These are phyloP conservation scores for Pilatotrama ljubarskyi DNA, from an alignment of 768 basidiomycete genomes.

Conservation along the genomic window DNA sequence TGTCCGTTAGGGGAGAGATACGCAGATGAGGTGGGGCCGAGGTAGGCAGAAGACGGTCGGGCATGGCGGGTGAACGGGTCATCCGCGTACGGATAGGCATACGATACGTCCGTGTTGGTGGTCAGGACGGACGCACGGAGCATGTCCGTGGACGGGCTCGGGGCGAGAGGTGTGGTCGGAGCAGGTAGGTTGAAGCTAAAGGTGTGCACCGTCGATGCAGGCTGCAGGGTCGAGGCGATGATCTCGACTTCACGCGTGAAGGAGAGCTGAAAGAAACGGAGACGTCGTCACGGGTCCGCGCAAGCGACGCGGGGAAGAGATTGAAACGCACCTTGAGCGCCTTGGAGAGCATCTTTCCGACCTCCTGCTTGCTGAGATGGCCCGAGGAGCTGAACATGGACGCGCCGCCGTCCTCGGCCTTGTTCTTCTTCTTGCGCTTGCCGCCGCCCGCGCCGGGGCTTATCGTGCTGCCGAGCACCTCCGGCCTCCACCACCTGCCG, in stretches of 20 bases:
- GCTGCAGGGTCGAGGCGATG: slow-evolving; percentile 92
- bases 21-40: slow-evolving; percentile 57
- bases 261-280: slow-evolving; percentile 57
- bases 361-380: slow-evolving; percentile 81
- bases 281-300: slow-evolving; percentile 4
- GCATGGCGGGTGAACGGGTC: slow-evolving; percentile 66
- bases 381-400: slow-evolving; percentile 74
- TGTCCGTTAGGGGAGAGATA: slow-evolving; percentile 45
- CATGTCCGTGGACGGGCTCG: slow-evolving; percentile 69
- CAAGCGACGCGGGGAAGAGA: background rate
- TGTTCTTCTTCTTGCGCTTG: slow-evolving; percentile 60
- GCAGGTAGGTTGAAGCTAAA: slow-evolving; percentile 88
- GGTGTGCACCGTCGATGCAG: slow-evolving; percentile 88
- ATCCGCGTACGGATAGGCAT: slow-evolving; percentile 71
- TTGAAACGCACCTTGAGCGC: slow-evolving; percentile 71
- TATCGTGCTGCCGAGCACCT: slow-evolving; percentile 86
- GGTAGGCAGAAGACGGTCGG: slow-evolving; percentile 76
- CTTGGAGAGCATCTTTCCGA: slow-evolving; percentile 88
- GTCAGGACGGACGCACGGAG: slow-evolving; percentile 76
- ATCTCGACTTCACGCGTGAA: slow-evolving; percentile 93
- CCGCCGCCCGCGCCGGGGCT: slow-evolving; percentile 71
- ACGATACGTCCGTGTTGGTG: slow-evolving; percentile 54
- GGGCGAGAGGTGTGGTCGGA: slow-evolving; percentile 72
- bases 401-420: slow-evolving; percentile 59
- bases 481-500: slow-evolving; percentile 87